These are phyloP conservation scores for Pyrus hybrid DNA, from an alignment of 331 rosid genomes.

Conservation along the genomic window DNA sequence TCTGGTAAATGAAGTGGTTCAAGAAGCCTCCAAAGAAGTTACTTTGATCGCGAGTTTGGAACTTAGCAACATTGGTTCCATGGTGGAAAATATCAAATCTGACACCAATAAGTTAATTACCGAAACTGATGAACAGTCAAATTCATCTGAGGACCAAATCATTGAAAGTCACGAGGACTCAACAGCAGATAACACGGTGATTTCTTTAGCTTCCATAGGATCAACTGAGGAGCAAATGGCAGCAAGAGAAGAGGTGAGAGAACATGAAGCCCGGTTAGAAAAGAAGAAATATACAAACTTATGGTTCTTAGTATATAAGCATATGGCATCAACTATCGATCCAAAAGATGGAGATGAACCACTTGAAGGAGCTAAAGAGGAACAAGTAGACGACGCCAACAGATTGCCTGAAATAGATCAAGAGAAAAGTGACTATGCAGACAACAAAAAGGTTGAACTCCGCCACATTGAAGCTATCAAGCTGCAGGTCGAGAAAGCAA, in stretches of 20 bases:
- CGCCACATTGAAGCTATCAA: slow-evolving; percentile 63
- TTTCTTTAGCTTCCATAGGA: slow-evolving; percentile 28
- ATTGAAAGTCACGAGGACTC: slow-evolving; percentile 24
- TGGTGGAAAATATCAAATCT: slow-evolving; percentile 2
- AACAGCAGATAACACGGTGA: slow-evolving; percentile 20
- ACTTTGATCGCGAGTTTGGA: slow-evolving; percentile 16
- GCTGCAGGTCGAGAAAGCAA: slow-evolving; percentile 78
- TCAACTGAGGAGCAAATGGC: slow-evolving; percentile 15
- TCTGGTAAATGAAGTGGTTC: slow-evolving; percentile 17
- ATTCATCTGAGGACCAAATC: slow-evolving; percentile 23
- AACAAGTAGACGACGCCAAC: slow-evolving; percentile 7
- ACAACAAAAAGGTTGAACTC: slow-evolving; percentile 32
- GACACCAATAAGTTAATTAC: slow-evolving; percentile 16
- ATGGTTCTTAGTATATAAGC: slow-evolving; percentile 79
- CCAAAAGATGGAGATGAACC: slow-evolving; percentile 32
- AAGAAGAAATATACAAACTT: slow-evolving; percentile 41
- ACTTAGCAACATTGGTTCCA: slow-evolving; percentile 14
- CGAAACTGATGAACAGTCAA: slow-evolving; percentile 16
- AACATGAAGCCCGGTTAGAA: slow-evolving; percentile 23
- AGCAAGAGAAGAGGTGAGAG: slow-evolving; percentile 21
- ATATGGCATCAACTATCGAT: slow-evolving; percentile 57
- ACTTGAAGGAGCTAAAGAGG: slow-evolving; percentile 23
- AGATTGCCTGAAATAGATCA: slow-evolving; percentile 13
- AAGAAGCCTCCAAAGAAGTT: slow-evolving; percentile 22
- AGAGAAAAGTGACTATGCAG: slow-evolving; percentile 20